Conservation (phyloP, 2,329 filamentous ascomycete genomes). For the Nothomitra cinnamomea region DNA sequence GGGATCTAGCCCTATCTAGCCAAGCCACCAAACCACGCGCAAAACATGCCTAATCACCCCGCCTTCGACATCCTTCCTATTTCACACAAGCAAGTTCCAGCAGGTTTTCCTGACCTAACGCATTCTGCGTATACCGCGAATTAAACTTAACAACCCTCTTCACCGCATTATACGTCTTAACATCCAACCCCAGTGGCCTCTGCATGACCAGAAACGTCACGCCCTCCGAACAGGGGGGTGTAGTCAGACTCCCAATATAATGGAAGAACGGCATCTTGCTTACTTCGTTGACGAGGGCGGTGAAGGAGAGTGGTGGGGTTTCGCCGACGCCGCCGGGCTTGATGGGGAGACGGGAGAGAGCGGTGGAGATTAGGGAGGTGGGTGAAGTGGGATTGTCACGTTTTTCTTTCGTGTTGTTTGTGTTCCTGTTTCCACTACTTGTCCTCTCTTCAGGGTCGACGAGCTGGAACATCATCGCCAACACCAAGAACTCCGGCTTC, state of each 20-base stretch:
- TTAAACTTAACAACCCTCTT: slow-evolving; percentile 40
- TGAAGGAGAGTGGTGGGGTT: slow-evolving; percentile 27
- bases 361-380: slow-evolving; percentile 17
- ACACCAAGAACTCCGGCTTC: slow-evolving; percentile 19
- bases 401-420: too few relatives aligned
- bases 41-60: too few relatives aligned
- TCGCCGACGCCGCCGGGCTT: slow-evolving; percentile 22
- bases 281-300: slow-evolving; percentile 22
- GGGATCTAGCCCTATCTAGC: too few relatives aligned
- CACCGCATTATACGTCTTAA: slow-evolving; percentile 32
- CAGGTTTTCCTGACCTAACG: slow-evolving; percentile 28
- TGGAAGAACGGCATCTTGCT: slow-evolving; percentile 25
- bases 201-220: slow-evolving; percentile 36
- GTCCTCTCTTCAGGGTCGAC: slow-evolving; percentile 7
- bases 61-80: too few relatives aligned
- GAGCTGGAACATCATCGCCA: slow-evolving; percentile 27
- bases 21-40: too few relatives aligned
- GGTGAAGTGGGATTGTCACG: slow-evolving; percentile 18
- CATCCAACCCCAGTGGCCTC: slow-evolving; percentile 29
- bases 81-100: slow-evolving; percentile 14
- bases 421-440: too few relatives aligned
- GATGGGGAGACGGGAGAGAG: slow-evolving; percentile 20
- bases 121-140: slow-evolving; percentile 35
- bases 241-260: slow-evolving; percentile 44
- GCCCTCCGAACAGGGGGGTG: slow-evolving; percentile 42